These are phyloP conservation scores for Penicillium digitatum DNA, from an alignment of 2,329 filamentous ascomycete genomes.

Conservation along the genomic window DNA sequence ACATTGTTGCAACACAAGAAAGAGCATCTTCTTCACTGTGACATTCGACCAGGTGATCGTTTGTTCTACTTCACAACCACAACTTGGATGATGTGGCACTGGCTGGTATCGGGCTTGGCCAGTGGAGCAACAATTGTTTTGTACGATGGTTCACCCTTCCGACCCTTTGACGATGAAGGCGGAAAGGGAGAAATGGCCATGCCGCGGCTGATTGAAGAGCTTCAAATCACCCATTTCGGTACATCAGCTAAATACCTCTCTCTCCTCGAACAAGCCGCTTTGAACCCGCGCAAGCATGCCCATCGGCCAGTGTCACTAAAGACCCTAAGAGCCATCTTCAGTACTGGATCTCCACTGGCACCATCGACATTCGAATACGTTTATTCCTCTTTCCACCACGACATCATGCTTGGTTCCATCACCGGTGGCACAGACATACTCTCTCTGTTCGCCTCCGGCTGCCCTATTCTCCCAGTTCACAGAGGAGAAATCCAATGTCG, in stretches of 20 bases:
- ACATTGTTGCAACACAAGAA: slow-evolving; percentile 97
- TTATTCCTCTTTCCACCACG: slow-evolving; percentile 72
- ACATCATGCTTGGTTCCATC: slow-evolving; percentile 86
- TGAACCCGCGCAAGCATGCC: slow-evolving; percentile 56
- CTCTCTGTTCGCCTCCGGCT: slow-evolving; percentile 85
- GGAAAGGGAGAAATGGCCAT: slow-evolving; percentile 72
- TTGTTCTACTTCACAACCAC: slow-evolving; percentile 93
- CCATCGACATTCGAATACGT: slow-evolving; percentile 91
- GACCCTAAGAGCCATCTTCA: slow-evolving; percentile 78
- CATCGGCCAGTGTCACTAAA: slow-evolving; percentile 39
- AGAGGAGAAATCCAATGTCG: slow-evolving; percentile 73
- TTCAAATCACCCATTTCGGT: slow-evolving; percentile 86
- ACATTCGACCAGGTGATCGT: slow-evolving; percentile 66
- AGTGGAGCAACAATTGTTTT: slow-evolving; percentile 78
- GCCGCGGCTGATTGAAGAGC: slow-evolving; percentile 72
- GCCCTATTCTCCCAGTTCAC: slow-evolving; percentile 68
- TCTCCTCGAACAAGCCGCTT: slow-evolving; percentile 73
- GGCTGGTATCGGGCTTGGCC: slow-evolving; percentile 82
- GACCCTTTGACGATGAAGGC: slow-evolving; percentile 55
- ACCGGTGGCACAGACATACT: slow-evolving; percentile 97
- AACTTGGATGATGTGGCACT: slow-evolving; percentile 99
- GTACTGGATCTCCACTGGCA: slow-evolving; percentile 84
- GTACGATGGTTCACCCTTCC: slow-evolving; percentile 91
- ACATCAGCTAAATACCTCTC: slow-evolving; percentile 93
- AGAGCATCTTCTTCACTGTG: slow-evolving; percentile 83